Evolutionary conservation across 148 eudicot genomes (phyloP).

Genomic region (Fallopia convolvulus): DNA sequence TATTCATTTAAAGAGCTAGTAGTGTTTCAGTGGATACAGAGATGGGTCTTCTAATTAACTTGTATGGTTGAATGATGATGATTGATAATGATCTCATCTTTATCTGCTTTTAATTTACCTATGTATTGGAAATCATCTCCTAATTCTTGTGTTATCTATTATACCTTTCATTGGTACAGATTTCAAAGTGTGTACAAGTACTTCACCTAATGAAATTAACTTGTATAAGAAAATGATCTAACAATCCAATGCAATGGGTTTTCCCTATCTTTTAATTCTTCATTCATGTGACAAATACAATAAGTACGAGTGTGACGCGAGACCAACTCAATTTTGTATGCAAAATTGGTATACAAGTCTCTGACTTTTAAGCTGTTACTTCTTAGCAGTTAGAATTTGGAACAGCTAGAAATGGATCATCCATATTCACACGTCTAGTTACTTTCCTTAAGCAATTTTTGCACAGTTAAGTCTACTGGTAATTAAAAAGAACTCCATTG

Average conservation of each 20-base stretch:
- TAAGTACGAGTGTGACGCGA: neutral
- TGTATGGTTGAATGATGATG: conserved; percentile 4
- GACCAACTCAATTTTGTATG: neutral
- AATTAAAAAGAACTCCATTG: neutral
- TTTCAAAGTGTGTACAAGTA: neutral
- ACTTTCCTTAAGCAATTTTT: too few species aligned
- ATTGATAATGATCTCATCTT: neutral
- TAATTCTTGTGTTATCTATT: neutral
- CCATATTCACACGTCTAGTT: neutral
- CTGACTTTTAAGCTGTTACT: neutral
- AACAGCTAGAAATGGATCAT: neutral
- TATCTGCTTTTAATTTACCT: neutral
- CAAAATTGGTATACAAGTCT: neutral
- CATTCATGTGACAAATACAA: neutral
- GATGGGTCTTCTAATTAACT: neutral
- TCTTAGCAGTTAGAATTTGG: neutral
- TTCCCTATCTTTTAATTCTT: neutral
- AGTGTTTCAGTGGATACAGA: neutral
- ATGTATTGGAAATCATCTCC: neutral
- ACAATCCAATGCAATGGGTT: neutral
- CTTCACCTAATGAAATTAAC: conserved; percentile 1
- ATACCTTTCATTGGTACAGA: neutral
- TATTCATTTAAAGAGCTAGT: neutral
- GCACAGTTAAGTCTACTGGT: neutral
- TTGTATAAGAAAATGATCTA: neutral